Conservation (phyloP, 192 early-diverging fungal genomes). For the Coemansia sp. region DNA sequence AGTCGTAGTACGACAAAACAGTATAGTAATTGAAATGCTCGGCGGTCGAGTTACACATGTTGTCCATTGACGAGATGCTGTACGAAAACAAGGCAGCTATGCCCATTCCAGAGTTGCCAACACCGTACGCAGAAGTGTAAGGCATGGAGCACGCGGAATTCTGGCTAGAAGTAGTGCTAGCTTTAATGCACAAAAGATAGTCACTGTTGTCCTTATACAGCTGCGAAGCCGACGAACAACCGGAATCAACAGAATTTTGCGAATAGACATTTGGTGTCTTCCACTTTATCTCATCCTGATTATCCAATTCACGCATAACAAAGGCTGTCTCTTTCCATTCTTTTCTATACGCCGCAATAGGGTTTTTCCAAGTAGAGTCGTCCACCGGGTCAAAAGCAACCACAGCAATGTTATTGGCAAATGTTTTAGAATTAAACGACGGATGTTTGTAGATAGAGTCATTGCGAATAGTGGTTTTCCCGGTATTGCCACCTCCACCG, state of each 20-base stretch:
- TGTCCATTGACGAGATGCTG: slow-evolving; percentile 14
- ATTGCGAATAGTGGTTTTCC: neutral
- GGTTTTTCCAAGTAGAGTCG: slow-evolving; percentile 15
- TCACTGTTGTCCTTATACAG: slow-evolving; percentile 14
- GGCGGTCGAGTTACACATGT: slow-evolving; percentile 17
- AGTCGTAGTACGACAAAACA: slow-evolving; percentile 31
- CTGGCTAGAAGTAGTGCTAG: neutral
- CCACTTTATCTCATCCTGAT: slow-evolving; percentile 5
- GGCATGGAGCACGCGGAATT: slow-evolving; percentile 25
- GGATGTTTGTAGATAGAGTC: slow-evolving; percentile 27
- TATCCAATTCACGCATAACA: slow-evolving; percentile 15
- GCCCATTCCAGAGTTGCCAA: neutral
- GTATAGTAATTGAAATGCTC: slow-evolving; percentile 28
- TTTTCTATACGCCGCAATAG: slow-evolving; percentile 20
- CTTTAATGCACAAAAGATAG: slow-evolving; percentile 13
- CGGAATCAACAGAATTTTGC: neutral
- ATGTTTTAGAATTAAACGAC: slow-evolving; percentile 13
- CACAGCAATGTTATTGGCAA: slow-evolving; percentile 48
- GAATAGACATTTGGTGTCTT: slow-evolving; percentile 3
- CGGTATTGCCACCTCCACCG: neutral
- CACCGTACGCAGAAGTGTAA: slow-evolving; percentile 35
- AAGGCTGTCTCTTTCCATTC: slow-evolving; percentile 16
- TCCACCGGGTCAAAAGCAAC: slow-evolving; percentile 15
- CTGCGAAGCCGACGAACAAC: slow-evolving; percentile 5
- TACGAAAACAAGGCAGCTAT: slow-evolving; percentile 36